Evolutionary conservation across 305 asterid genomes (phyloP).

Genomic region (Solanum aculeatissimum): DNA sequence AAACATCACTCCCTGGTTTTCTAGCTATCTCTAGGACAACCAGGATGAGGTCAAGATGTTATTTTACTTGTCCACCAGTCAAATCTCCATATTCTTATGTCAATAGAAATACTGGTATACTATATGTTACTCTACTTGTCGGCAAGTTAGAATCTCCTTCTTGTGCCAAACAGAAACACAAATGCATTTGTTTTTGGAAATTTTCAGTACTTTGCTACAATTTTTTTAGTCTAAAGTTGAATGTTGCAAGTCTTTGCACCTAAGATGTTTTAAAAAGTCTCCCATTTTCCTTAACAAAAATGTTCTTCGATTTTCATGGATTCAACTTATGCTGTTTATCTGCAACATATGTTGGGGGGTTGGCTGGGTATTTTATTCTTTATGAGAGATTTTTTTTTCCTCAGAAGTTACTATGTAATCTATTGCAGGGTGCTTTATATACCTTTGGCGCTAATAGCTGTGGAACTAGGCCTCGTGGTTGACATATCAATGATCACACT

Average conservation of each 20-base stretch:
- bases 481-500: conserved; percentile 53
- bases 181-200: background rate
- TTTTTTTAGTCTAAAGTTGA: background rate
- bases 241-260: background rate
- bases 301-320: background rate
- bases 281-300: background rate
- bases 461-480: conserved; percentile 40
- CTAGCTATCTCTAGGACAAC: background rate
- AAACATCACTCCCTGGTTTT: background rate
- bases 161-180: background rate
- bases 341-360: background rate
- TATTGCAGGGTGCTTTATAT: conserved; percentile 56
- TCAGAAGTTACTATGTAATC: background rate
- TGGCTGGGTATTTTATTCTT: background rate
- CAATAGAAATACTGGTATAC: background rate
- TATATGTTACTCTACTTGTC: background rate
- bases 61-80: background rate
- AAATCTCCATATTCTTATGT: background rate
- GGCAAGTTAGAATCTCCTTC: background rate
- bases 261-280: background rate
- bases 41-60: background rate
- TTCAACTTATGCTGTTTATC: background rate
- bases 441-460: conserved; percentile 58
- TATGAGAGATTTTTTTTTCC: background rate
- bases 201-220: background rate